A percentile compares a stretch with the other conserved stretches of the same genome.
Evolutionary conservation across 768 basidiomycete species (phyloP).

Genomic region (Rhodotorula toruloides): DNA sequence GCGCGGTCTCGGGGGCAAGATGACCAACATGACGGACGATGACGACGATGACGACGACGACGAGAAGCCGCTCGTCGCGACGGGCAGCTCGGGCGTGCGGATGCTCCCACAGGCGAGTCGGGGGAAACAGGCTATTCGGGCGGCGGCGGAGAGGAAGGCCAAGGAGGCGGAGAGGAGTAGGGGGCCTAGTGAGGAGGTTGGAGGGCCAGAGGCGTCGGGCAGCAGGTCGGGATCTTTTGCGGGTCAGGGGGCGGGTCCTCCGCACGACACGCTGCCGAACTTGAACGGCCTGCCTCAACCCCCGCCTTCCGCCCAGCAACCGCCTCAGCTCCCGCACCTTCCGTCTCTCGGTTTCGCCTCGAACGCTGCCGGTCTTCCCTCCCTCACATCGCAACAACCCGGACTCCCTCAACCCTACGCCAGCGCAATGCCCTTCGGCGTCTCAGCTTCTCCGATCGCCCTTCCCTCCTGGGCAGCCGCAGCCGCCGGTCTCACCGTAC

Average conservation of each 20-base stretch:
- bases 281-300: too few species aligned
- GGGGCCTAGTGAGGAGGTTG: not conserved
- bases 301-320: too few species aligned
- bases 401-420: not conserved
- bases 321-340: not conserved
- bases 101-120: conserved; percentile 1
- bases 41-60: conserved; percentile 19
- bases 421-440: not conserved
- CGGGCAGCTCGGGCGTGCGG: conserved; percentile 15
- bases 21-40: conserved; percentile 24
- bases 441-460: too few species aligned
- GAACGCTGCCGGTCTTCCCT: too few species aligned
- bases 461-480: not conserved
- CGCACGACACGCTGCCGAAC: too few species aligned
- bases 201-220: too few species aligned
- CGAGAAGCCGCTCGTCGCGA: not conserved
- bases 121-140: conserved; percentile 23
- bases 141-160: conserved; percentile 10
- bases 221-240: too few species aligned
- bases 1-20: conserved; percentile 23
- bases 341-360: not conserved
- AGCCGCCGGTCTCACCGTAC: not conserved
- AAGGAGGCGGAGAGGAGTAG: not conserved
- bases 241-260: not conserved
- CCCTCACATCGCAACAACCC: too few species aligned